Evolutionary conservation across 176 grass and related monocot species (phyloP), one percentile per base, ranked within the genome.

Genomic region (Cocos nucifera): DNA sequence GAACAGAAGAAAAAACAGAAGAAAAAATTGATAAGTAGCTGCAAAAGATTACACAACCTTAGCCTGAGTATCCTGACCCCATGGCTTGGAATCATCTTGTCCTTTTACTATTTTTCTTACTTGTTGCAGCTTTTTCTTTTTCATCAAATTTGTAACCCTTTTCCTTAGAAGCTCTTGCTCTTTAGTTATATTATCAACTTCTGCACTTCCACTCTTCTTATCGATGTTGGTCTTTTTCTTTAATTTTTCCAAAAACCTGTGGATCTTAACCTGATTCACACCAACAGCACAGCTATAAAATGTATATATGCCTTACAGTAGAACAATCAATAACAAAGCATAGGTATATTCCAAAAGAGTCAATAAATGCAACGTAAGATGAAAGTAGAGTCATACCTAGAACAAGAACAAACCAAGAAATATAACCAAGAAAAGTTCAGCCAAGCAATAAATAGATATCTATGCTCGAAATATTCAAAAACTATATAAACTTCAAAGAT

Each of bases 21-120:
- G 35, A 44, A 44, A 44, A 44, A 44, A 2, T 12, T 44, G 10
- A 44, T 44, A 44, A 44, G 35, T 12, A 44, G 35, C 6, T 9
- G 35, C 35, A 10, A 44, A 44, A 44, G 21, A 62, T 25, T 19
- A 61, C 65, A 61, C 35, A 58, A 98, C 93, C 86, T 88, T 92
- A 60, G 85, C 83, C 63, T 92, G 93, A 77, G 25, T 66, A 69
- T 88, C 84, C 91, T 92, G 87, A 77, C 93, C 87, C 93, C 93
- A 98, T 65, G 93, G 87, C 60, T 53, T 83, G 50, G 81, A 76
- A 60, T 61, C 75, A 80, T 91, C 93, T 44, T 98, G 76, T 53
- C 60, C 74, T 66, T 88, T 88, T 39, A 98, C 81, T 56, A 98
- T 78, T 4, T 64, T 67, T 60, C 81, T 78, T 58, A 92, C 78